Percentiles rank a stretch among this genome's conserved stretches.
Conservation (phyloP, 2,329 filamentous ascomycete genomes). For the Aspergillus sp. region DNA sequence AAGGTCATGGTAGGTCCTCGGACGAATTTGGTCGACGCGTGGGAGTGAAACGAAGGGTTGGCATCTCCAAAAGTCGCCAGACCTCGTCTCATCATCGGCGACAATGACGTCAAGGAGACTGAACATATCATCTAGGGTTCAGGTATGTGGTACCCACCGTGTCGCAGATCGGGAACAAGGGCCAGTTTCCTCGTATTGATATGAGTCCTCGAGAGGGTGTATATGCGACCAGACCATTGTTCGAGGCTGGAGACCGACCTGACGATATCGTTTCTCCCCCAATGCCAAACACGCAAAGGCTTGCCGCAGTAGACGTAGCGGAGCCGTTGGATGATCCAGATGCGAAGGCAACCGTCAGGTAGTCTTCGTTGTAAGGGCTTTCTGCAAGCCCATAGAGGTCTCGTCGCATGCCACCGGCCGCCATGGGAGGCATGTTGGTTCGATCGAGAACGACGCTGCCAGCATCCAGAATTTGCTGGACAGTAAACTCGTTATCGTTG, state of each 20-base stretch:
- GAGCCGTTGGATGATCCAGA: slow-evolving; percentile 61
- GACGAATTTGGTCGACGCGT: slow-evolving; percentile 28
- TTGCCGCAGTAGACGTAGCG: slow-evolving; percentile 51
- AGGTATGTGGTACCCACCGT: slow-evolving; percentile 54
- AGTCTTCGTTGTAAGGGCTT: slow-evolving; percentile 56
- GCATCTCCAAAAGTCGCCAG: slow-evolving; percentile 56
- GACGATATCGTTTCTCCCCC: slow-evolving; percentile 58
- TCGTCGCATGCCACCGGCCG: slow-evolving; percentile 58
- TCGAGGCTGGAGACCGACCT: slow-evolving; percentile 56
- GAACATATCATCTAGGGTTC: slow-evolving; percentile 53
- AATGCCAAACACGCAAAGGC: slow-evolving; percentile 54
- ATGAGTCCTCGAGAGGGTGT: slow-evolving; percentile 56
- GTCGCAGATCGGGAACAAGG: slow-evolving; percentile 58
- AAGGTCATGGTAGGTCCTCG: slow-evolving; percentile 36
- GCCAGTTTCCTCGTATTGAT: slow-evolving; percentile 54
- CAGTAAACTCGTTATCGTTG: slow-evolving; percentile 54
- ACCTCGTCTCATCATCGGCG: slow-evolving; percentile 40
- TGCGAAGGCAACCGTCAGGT: slow-evolving; percentile 55
- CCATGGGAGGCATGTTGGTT: slow-evolving; percentile 63
- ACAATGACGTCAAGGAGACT: slow-evolving; percentile 51
- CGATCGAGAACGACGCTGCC: slow-evolving; percentile 55
- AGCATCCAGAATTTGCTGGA: slow-evolving; percentile 47
- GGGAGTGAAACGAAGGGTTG: slow-evolving; percentile 49
- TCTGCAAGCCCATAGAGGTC: slow-evolving; percentile 58
- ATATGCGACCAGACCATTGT: slow-evolving; percentile 57